Evolutionary conservation across 768 basidiomycete species (phyloP).

Genomic region (Rhizopogon roseolus): DNA sequence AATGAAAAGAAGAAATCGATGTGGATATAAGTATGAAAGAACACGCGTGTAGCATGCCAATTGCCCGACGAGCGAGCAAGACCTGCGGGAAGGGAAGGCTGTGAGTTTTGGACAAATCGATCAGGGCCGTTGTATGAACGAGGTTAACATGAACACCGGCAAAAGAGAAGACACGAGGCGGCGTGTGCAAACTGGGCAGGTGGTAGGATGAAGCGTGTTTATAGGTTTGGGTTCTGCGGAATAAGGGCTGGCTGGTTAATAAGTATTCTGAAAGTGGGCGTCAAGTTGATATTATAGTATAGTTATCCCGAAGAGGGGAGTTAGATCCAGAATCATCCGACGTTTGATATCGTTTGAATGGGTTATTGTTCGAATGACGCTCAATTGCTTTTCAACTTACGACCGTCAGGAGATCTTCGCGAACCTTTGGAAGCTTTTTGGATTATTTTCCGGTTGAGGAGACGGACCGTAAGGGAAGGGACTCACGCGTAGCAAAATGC

Average conservation of each 20-base stretch:
- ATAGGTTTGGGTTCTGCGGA: constrained; percentile 22
- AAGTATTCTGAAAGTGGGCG: constrained; percentile 24
- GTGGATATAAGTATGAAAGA: constrained; percentile 43
- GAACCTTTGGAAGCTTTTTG: constrained; percentile 6
- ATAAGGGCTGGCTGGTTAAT: constrained; percentile 20
- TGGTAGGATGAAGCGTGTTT: constrained; percentile 27
- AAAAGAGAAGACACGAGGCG: constrained; percentile 44
- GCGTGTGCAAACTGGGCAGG: constrained; percentile 32
- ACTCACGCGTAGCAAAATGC: constrained; percentile 9
- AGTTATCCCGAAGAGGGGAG: constrained; percentile 6
- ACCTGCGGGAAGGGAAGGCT: constrained; percentile 33
- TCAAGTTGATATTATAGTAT: constrained; percentile 17
- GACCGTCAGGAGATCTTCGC: constrained; percentile 21
- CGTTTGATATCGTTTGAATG: background rate
- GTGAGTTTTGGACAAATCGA: constrained; percentile 30
- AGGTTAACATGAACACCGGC: constrained; percentile 44
- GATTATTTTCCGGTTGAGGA: constrained; percentile 8
- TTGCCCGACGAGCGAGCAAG: constrained; percentile 30
- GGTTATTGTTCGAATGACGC: constrained; percentile 10
- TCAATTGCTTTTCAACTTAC: constrained; percentile 4
- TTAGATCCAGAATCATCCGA: constrained; percentile 13
- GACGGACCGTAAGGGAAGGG: constrained; percentile 13
- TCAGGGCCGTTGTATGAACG: constrained; percentile 42
- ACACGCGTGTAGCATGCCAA: constrained; percentile 40
- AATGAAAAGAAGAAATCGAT: constrained; percentile 50